These are phyloP conservation scores for Astrocystis sublimbata DNA, from an alignment of 495 filamentous ascomycete genomes.

Conservation along the genomic window DNA sequence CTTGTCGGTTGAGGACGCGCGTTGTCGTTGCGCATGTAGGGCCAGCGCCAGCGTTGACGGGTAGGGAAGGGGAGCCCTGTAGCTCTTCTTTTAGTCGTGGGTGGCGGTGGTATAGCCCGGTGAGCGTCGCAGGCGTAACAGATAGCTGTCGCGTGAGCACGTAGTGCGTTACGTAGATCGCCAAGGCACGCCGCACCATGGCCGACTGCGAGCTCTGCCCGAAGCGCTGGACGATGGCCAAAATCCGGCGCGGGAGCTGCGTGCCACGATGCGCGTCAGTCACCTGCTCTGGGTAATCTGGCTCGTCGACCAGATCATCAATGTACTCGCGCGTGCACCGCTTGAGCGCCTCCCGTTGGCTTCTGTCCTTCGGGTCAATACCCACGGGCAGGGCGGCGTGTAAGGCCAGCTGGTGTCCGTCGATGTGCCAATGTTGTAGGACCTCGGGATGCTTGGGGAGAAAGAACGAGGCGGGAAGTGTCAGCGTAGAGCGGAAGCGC, in stretches of 20 bases:
- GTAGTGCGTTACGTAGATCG: slow-evolving; percentile 54
- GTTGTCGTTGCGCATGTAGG: slow-evolving; percentile 30
- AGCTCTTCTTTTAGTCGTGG: slow-evolving; percentile 22
- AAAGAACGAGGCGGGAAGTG: slow-evolving; percentile 49
- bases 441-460: slow-evolving; percentile 45
- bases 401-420: slow-evolving; percentile 36
- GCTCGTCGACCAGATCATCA: slow-evolving; percentile 42
- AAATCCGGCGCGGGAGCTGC: slow-evolving; percentile 40
- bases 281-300: slow-evolving; percentile 44
- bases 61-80: background rate
- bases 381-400: slow-evolving; percentile 48
- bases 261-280: slow-evolving; percentile 45
- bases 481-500: slow-evolving; percentile 40
- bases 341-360: slow-evolving; percentile 42
- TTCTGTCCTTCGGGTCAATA: slow-evolving; percentile 36
- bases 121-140: slow-evolving; percentile 41
- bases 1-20: slow-evolving; percentile 53
- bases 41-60: background rate
- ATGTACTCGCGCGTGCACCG: slow-evolving; percentile 44
- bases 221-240: slow-evolving; percentile 46
- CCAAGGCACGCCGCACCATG: slow-evolving; percentile 48
- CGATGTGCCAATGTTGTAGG: slow-evolving; percentile 46
- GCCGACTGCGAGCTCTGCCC: slow-evolving; percentile 30
- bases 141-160: slow-evolving; percentile 52
- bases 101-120: slow-evolving; percentile 34